Conservation (phyloP, 1,139 yeast species). For the Insectozyma bohioensis region DNA sequence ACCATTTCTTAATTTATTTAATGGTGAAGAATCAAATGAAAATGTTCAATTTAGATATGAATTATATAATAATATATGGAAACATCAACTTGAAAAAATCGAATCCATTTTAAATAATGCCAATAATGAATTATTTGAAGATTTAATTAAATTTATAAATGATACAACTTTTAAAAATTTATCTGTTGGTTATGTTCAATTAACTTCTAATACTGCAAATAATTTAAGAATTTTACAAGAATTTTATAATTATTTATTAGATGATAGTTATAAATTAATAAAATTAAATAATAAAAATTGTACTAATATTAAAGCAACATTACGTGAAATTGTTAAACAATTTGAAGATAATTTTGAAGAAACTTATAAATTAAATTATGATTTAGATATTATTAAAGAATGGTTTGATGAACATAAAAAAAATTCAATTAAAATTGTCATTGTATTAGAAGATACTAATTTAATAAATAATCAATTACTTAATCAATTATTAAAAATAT, state of each 20-base stretch:
- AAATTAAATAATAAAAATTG: slow-evolving; percentile 42
- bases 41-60: slow-evolving; percentile 37
- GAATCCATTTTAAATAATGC: slow-evolving; percentile 37
- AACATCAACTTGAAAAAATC: slow-evolving; percentile 34
- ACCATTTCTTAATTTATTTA: slow-evolving; percentile 39
- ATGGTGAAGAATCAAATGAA: slow-evolving; percentile 39
- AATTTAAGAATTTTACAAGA: slow-evolving; percentile 49
- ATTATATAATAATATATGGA: slow-evolving; percentile 42
- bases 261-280: slow-evolving; percentile 28
- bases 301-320: slow-evolving; percentile 38
- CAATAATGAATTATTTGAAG: slow-evolving; percentile 37
- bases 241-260: slow-evolving; percentile 28
- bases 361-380: slow-evolving; percentile 39
- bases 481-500: slow-evolving; percentile 47
- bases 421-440: slow-evolving; percentile 29
- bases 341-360: slow-evolving; percentile 16
- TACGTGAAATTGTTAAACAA: slow-evolving; percentile 40
- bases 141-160: slow-evolving; percentile 29
- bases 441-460: slow-evolving; percentile 63
- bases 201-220: slow-evolving; percentile 60
- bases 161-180: slow-evolving; percentile 21
- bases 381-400: slow-evolving; percentile 50
- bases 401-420: slow-evolving; percentile 44
- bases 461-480: slow-evolving; percentile 53
- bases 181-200: slow-evolving; percentile 45